Percentiles rank a stretch among this genome's conserved stretches.
These are phyloP conservation scores for Scytalidium lignicola DNA, from an alignment of 2,329 filamentous ascomycete species.

Conservation along the genomic window DNA sequence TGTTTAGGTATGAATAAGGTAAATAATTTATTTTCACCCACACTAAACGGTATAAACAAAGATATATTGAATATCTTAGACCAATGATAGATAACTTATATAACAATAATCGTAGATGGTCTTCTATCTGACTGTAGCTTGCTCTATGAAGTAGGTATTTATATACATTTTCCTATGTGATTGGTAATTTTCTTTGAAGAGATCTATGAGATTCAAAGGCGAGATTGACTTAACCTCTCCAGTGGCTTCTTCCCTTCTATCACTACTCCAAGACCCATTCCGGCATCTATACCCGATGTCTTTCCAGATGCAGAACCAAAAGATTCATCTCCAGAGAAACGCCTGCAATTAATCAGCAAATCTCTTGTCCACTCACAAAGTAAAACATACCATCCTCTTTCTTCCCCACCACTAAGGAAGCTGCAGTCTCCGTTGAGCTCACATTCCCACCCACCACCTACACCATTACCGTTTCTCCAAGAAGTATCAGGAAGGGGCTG, in stretches of 20 bases:
- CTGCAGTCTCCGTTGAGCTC: slow-evolving; percentile 77
- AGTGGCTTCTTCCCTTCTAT: slow-evolving; percentile 25
- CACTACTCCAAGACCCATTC: slow-evolving; percentile 29
- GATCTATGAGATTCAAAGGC: slow-evolving; percentile 5
- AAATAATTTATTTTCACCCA: not conserved
- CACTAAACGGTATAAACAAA: too few relatives aligned
- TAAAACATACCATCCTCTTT: slow-evolving; percentile 74
- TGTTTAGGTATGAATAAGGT: not conserved
- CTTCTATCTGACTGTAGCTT: too few relatives aligned
- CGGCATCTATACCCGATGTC: slow-evolving; percentile 22
- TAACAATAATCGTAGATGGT: too few relatives aligned
- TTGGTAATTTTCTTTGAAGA: too few relatives aligned
- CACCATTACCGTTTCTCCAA: slow-evolving; percentile 57
- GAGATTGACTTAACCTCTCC: slow-evolving; percentile 2
- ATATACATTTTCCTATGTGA: too few relatives aligned
- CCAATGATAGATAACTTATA: not conserved
- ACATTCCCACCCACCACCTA: slow-evolving; percentile 76
- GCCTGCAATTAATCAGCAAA: slow-evolving; percentile 28
- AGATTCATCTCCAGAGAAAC: slow-evolving; percentile 53
- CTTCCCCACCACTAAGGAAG: slow-evolving; percentile 73
- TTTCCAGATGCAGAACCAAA: slow-evolving; percentile 35
- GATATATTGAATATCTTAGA: not conserved
- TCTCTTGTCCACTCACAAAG: not conserved
- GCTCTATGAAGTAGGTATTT: too few relatives aligned
- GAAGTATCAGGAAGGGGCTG: slow-evolving; percentile 33